Conservation (phyloP, 441 rosid genomes). For the Erodium trifolium region DNA sequence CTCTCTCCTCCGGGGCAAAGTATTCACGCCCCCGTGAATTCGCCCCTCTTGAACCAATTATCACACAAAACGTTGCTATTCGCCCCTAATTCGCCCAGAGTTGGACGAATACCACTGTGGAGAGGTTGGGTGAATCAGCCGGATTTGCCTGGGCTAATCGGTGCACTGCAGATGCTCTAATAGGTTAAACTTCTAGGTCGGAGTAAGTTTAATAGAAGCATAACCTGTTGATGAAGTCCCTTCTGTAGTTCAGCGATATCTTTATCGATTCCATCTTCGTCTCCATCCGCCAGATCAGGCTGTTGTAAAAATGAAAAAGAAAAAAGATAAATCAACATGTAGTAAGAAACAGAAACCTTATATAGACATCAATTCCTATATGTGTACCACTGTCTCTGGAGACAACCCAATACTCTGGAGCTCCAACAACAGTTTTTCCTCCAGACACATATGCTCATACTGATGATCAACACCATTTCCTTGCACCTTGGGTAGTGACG, state of each 20-base stretch:
- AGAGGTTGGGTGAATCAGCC: too few relatives aligned
- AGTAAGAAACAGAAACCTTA: background rate
- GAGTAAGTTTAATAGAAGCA: background rate
- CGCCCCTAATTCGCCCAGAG: too few relatives aligned
- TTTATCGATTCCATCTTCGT: constrained; percentile 50
- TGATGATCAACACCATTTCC: constrained; percentile 39
- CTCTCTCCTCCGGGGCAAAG: too few relatives aligned
- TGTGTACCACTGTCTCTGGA: constrained; percentile 71
- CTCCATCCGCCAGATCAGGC: constrained; percentile 92
- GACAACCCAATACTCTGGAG: constrained; percentile 74
- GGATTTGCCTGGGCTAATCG: too few relatives aligned
- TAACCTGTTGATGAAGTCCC: constrained; percentile 63
- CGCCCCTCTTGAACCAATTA: too few relatives aligned
- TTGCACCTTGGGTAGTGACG: constrained; percentile 27
- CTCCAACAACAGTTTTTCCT: constrained; percentile 73
- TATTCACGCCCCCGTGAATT: too few relatives aligned
- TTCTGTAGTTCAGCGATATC: constrained; percentile 61
- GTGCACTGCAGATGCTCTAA: too few relatives aligned
- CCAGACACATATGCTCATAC: constrained; percentile 64
- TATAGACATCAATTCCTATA: constrained; percentile 6
- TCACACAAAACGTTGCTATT: too few relatives aligned
- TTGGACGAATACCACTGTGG: too few relatives aligned
- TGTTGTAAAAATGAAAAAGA: constrained; percentile 16
- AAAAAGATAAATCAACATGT: background rate
- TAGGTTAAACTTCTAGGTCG: too few relatives aligned